Percentiles rank a stretch among this genome's conserved stretches.
phyloP scores from a whole-genome alignment of 306 rosid genomes.

The Corylus americana region DNA sequence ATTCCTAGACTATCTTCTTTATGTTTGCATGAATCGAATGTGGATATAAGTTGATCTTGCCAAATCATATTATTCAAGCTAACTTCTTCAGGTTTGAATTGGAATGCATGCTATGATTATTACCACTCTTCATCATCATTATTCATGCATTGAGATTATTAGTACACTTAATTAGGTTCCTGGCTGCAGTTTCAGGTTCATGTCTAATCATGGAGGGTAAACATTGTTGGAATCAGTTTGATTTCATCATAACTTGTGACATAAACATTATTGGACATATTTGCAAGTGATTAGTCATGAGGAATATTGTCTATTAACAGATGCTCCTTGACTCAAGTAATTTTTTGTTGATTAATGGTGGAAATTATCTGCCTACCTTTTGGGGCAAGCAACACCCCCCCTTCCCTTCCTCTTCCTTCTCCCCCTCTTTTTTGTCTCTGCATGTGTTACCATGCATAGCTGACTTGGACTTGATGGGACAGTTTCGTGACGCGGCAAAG shows the following conservation, averaged over 20 bases:
- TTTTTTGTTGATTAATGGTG: neutral
- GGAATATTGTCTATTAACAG: neutral
- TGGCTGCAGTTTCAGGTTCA: no score
- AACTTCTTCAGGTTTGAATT: neutral
- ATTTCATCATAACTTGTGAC: neutral
- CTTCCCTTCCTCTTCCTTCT: neutral
- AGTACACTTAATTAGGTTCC: no score
- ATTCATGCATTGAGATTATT: no score
- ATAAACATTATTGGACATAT: neutral
- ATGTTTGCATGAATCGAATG: neutral
- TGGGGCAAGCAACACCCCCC: neutral
- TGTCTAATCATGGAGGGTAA: no score
- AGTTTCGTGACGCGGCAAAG: constrained; percentile 71
- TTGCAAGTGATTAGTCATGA: neutral
- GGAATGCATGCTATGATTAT: no score
- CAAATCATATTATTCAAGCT: neutral
- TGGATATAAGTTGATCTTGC: neutral
- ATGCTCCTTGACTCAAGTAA: neutral
- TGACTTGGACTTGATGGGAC: constrained; percentile 29
- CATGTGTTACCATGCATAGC: neutral
- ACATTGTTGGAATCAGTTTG: neutral
- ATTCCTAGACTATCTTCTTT: neutral
- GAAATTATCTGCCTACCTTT: neutral
- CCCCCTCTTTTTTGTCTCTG: neutral
- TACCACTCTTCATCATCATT: no score